phyloP scores from a whole-genome alignment of 371 early-diverging fungal genomes.

The Lichtheimia hyalospora region DNA sequence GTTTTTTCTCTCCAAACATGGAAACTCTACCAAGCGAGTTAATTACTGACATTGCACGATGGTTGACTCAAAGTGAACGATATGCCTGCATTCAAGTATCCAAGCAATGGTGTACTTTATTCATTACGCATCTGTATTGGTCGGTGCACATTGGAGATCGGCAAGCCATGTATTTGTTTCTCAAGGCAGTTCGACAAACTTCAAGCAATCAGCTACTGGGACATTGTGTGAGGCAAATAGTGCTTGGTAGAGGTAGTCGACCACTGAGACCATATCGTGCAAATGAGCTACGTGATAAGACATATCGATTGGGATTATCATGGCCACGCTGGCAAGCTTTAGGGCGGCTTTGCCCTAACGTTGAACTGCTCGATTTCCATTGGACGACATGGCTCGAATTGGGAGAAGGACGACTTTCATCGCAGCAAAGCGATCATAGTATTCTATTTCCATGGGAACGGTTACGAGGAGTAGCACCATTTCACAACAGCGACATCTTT shows the following conservation, averaged over 20 bases:
- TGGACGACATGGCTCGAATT: slow-evolving; percentile 12
- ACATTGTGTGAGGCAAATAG: background rate
- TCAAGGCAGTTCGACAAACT: background rate
- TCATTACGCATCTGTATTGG: slow-evolving; percentile 3
- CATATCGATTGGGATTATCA: slow-evolving; percentile 2
- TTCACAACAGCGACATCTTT: slow-evolving; percentile 1
- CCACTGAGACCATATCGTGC: slow-evolving; percentile 2
- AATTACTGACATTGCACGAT: slow-evolving; percentile 3
- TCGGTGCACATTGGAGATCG: slow-evolving; percentile 1
- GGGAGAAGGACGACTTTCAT: background rate
- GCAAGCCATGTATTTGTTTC: slow-evolving; percentile 4
- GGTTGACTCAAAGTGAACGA: slow-evolving; percentile 5
- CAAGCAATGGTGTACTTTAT: slow-evolving; percentile 2
- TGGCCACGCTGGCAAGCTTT: background rate
- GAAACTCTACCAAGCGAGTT: slow-evolving; percentile 4
- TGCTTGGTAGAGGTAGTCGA: background rate
- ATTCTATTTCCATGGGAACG: slow-evolving; percentile 1
- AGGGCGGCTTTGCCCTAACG: slow-evolving; percentile 3
- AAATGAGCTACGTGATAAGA: slow-evolving; percentile 5
- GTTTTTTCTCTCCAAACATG: too few relatives aligned
- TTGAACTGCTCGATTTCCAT: slow-evolving; percentile 8
- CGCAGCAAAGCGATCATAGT: background rate
- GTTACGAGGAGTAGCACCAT: slow-evolving; percentile 3
- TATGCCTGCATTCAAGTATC: slow-evolving; percentile 7
- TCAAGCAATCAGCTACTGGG: background rate